Evolutionary conservation across 169 alveolate species (phyloP), one percentile per base, ranked within the genome.

Genomic region (Eimeria necatrix): DNA sequence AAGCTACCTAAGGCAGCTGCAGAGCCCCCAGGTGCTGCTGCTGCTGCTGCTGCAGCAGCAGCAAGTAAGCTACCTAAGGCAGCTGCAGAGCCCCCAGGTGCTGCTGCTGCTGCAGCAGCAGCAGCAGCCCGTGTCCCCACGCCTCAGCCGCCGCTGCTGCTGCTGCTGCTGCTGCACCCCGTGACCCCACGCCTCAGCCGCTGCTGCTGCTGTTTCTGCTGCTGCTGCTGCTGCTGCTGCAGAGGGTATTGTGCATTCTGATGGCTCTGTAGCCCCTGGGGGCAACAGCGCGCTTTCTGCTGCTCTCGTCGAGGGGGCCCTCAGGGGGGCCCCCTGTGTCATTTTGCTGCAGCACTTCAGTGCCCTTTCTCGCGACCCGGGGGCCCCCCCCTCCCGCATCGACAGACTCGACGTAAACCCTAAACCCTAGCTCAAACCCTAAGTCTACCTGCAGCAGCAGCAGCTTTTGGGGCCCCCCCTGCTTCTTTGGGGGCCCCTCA

Each of bases 251-350:
- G n/a, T 6, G 16, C 92, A 84, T 18, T 22, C 60, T 16, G 92
- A 84, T 56, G 92, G 59, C 24, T 56, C 92, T 4, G 24, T 59
- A 26, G 92, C 92, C 12, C 92, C 92, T 24, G 92, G 92, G 10
- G 60, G 53, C 10, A 84, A 84, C 59, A 51, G 76, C 7, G 52
- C 32, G n/a, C 60, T 84, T 10, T 84, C 92, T 5, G 74, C 92
- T 8, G 92, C 92, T 24, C 78, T 84, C 18, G 92, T 84, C 24
- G 80, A 84, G n/a, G 92, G 76, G 78, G 53, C 78, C 24, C 48
- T 78, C 7, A 60, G 22, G 73, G 92, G 76, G 61, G 64, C 78
- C 52, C 92, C 92, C 4, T 61, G 48, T 7, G 6, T 84, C 22
- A 52, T 84, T 59, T 14, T 41, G 53, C 60, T 84, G 53, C 60